These are phyloP conservation scores for Wickerhamiella parazyma DNA, from an alignment of 805 yeast genomes.

Conservation along the genomic window DNA sequence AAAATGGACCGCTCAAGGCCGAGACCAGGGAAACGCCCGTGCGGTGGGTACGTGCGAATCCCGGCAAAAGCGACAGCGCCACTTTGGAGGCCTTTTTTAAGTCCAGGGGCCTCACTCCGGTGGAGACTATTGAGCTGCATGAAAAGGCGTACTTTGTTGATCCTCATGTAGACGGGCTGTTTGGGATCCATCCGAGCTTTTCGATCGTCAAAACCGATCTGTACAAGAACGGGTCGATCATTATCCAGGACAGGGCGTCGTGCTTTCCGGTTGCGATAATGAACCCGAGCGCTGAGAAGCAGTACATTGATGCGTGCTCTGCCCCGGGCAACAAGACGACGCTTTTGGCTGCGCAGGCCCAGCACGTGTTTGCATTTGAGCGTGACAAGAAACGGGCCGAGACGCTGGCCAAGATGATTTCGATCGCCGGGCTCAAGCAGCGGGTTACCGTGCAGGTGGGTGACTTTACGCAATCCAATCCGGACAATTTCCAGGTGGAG, in stretches of 20 bases:
- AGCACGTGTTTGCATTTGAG: slow-evolving; percentile 58
- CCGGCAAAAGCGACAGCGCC: slow-evolving; percentile 35
- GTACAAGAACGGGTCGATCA: slow-evolving; percentile 62
- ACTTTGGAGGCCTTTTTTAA: slow-evolving; percentile 27
- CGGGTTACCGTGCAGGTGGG: slow-evolving; percentile 33
- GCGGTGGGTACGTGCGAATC: slow-evolving; percentile 45
- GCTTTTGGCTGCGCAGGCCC: slow-evolving; percentile 61
- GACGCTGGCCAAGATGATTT: slow-evolving; percentile 62
- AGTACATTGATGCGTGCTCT: slow-evolving; percentile 83
- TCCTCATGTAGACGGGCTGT: slow-evolving; percentile 56
- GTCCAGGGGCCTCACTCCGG: slow-evolving; percentile 30
- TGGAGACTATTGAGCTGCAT: slow-evolving; percentile 32
- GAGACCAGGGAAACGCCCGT: slow-evolving; percentile 25
- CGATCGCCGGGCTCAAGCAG: slow-evolving; percentile 51
- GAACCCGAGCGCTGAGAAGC: slow-evolving; percentile 43
- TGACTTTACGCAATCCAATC: slow-evolving; percentile 52
- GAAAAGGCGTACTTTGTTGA: slow-evolving; percentile 40
- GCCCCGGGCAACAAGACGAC: slow-evolving; percentile 99
- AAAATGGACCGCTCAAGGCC: slow-evolving; percentile 29
- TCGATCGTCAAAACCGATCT: slow-evolving; percentile 52
- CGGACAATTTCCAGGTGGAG: slow-evolving; percentile 51
- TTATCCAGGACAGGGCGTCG: slow-evolving; percentile 92
- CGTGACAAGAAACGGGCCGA: slow-evolving; percentile 62
- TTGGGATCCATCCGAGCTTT: slow-evolving; percentile 70
- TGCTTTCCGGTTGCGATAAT: slow-evolving; percentile 89